phyloP scores from a whole-genome alignment of 768 basidiomycete species.

The Boletus tylopilopsis region DNA sequence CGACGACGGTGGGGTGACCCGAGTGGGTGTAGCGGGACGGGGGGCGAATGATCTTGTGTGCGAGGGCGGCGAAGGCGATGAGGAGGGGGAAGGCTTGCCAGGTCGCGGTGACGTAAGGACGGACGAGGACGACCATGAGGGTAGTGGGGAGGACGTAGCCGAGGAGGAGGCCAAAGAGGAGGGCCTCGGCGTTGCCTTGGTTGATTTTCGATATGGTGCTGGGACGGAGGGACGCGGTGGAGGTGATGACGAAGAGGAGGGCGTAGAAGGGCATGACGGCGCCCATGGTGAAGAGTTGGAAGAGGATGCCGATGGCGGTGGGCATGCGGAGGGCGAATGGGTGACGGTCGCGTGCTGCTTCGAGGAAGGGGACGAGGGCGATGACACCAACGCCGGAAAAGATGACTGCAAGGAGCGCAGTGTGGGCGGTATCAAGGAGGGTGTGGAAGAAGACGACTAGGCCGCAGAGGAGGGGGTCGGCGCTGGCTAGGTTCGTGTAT shows the following conservation, averaged over 20 bases:
- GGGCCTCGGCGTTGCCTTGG: slow-evolving; percentile 47
- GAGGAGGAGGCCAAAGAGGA: slow-evolving; percentile 44
- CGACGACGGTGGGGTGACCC: slow-evolving; percentile 21
- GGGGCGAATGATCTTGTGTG: slow-evolving; percentile 39
- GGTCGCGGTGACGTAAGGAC: slow-evolving; percentile 43
- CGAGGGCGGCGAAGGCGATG: slow-evolving; percentile 37
- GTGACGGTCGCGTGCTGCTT: slow-evolving; percentile 39
- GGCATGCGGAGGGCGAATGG: slow-evolving; percentile 39
- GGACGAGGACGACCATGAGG: slow-evolving; percentile 40
- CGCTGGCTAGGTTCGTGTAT: slow-evolving; percentile 35
- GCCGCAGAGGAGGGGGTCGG: slow-evolving; percentile 42
- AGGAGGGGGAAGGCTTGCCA: slow-evolving; percentile 56
- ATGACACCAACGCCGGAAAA: slow-evolving; percentile 10
- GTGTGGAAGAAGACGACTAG: slow-evolving; percentile 47
- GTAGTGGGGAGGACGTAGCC: slow-evolving; percentile 47
- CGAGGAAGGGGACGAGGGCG: slow-evolving; percentile 40
- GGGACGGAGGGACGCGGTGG: slow-evolving; percentile 20
- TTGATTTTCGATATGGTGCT: slow-evolving; percentile 28
- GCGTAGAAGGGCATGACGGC: slow-evolving; percentile 46
- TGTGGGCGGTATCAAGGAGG: slow-evolving; percentile 14
- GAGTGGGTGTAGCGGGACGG: slow-evolving; percentile 14
- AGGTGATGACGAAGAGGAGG: slow-evolving; percentile 41
- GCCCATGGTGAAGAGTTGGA: slow-evolving; percentile 42
- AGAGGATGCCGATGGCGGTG: slow-evolving; percentile 37
- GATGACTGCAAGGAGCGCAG: slow-evolving; percentile 16